Conservation (phyloP, 1,284 basidiomycete species). For the Ceratorhiza oryzae-sativae region DNA sequence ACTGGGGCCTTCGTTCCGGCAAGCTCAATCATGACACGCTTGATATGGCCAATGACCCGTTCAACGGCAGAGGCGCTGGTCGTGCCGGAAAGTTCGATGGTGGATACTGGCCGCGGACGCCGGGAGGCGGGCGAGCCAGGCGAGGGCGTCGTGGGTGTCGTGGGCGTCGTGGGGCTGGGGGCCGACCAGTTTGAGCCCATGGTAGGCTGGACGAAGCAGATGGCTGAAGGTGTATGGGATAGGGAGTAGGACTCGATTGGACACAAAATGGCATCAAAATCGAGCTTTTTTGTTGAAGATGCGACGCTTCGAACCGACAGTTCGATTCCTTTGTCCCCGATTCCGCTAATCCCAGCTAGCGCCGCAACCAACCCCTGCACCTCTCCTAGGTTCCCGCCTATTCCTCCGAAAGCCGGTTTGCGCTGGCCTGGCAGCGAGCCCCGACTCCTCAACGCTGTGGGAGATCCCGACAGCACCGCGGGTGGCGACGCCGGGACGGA, state of each 20-base stretch:
- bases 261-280: no score
- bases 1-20: slow-evolving; percentile 19
- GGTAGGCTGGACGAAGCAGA: slow-evolving; percentile 38
- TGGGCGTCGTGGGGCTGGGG: neutral
- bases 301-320: slow-evolving; percentile 11
- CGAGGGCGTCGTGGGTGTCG: no score
- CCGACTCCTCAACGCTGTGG: slow-evolving; percentile 4
- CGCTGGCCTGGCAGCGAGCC: slow-evolving; percentile 28
- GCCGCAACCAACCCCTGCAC: slow-evolving; percentile 28
- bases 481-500: slow-evolving; percentile 16
- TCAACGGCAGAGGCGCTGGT: slow-evolving; percentile 36
- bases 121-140: slow-evolving; percentile 15
- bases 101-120: slow-evolving; percentile 38
- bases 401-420: neutral
- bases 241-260: slow-evolving; percentile 29
- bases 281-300: no score
- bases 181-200: slow-evolving; percentile 23
- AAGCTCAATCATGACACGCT: slow-evolving; percentile 18
- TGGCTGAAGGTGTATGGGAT: slow-evolving; percentile 39
- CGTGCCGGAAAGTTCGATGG: slow-evolving; percentile 35
- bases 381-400: slow-evolving; percentile 18
- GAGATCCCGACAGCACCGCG: neutral
- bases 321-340: slow-evolving; percentile 30
- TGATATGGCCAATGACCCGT: slow-evolving; percentile 34
- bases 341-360: slow-evolving; percentile 2